These are phyloP conservation scores for Calonectria pteridis DNA, from an alignment of 2,329 filamentous ascomycete genomes.

Conservation along the genomic window DNA sequence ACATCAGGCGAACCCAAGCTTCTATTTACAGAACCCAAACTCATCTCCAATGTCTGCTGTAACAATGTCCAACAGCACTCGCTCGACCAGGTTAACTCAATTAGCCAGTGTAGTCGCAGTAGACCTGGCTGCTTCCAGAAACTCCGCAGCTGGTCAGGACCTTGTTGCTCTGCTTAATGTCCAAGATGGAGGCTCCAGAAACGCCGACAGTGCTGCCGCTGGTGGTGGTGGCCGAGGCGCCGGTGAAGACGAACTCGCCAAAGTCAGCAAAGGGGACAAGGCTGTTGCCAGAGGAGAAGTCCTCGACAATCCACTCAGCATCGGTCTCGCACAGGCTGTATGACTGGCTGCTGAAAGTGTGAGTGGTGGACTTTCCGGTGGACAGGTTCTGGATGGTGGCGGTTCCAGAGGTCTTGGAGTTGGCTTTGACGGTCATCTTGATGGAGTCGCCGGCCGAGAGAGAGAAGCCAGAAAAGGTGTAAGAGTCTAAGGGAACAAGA, in stretches of 20 bases:
- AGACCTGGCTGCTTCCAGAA: constrained; percentile 5
- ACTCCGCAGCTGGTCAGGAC: constrained; percentile 3
- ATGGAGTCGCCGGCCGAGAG: constrained; percentile 48
- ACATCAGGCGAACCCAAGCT: not conserved
- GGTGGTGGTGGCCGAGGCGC: constrained; percentile 24
- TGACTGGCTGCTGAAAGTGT: constrained; percentile 61
- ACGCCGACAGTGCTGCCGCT: not conserved
- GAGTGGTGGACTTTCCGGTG: constrained; percentile 63
- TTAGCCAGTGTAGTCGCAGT: constrained; percentile 8
- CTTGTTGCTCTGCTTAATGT: constrained; percentile 1
- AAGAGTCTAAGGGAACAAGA: constrained; percentile 30
- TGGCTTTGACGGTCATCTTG: constrained; percentile 46
- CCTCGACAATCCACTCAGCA: constrained; percentile 74
- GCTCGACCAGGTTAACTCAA: not conserved
- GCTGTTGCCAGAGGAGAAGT: constrained; percentile 44
- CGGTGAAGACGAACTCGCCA: constrained; percentile 44
- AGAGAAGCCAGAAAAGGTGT: constrained; percentile 53
- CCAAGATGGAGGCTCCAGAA: not conserved
- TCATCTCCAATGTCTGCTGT: not conserved
- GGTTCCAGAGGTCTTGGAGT: constrained; percentile 39
- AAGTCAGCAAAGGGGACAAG: constrained; percentile 48
- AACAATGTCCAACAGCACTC: not conserved
- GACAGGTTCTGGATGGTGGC: constrained; percentile 59
- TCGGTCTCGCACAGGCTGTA: constrained; percentile 65
- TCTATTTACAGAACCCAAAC: not conserved